Percentiles rank a stretch among this genome's conserved stretches.
Conservation (phyloP, 1,139 yeast species). For the Saccharomyces hybrid region DNA sequence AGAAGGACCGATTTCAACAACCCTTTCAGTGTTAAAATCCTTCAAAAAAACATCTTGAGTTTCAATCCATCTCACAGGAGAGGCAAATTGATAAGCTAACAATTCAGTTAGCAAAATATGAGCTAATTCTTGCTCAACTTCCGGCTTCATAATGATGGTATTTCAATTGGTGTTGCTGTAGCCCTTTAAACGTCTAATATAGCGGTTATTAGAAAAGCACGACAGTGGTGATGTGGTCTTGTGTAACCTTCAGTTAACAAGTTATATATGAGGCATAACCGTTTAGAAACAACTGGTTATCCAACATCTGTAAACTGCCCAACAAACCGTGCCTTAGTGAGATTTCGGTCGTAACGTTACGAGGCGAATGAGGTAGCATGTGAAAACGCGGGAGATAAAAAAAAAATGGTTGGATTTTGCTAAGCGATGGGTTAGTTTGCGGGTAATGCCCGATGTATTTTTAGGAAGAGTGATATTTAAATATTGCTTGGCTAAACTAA, state of each 20-base stretch:
- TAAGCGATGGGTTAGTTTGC: not conserved
- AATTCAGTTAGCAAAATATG: constrained; percentile 91
- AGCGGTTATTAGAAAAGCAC: not conserved
- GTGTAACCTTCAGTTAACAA: not conserved
- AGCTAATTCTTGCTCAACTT: constrained; percentile 95
- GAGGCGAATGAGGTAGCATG: not conserved
- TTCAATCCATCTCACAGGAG: constrained; percentile 99
- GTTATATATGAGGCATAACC: not conserved
- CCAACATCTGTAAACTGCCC: constrained; percentile 3
- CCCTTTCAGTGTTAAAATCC: constrained; percentile 91
- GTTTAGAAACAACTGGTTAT: constrained; percentile 2
- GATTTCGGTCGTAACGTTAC: not conserved
- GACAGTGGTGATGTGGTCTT: not conserved
- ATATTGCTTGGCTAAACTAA: not conserved
- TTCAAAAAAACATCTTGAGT: constrained; percentile 96
- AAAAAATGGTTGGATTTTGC: not conserved
- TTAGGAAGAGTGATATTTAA: no score
- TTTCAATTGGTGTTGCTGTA: not conserved
- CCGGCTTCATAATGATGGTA: constrained; percentile 70
- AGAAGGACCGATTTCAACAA: constrained; percentile 97
- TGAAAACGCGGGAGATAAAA: not conserved
- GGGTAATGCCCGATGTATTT: not conserved
- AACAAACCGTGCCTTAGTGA: not conserved
- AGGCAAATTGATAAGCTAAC: constrained; percentile 96
- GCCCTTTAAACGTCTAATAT: not conserved